Conservation (phyloP, 78 protist genomes). For the Carpediemonas membranifera region DNA sequence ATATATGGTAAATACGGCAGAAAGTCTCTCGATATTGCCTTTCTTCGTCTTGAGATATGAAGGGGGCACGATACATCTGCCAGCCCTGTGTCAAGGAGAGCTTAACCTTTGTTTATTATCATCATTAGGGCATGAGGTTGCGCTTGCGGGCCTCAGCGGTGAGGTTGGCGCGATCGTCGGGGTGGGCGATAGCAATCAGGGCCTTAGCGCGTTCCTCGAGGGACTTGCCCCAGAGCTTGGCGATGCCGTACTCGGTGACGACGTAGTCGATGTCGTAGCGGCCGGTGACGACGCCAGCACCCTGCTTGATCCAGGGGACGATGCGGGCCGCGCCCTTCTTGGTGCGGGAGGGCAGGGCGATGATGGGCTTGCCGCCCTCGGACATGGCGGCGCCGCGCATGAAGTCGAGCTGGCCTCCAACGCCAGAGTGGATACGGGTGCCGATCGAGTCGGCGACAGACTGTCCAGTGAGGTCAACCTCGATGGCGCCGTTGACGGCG, state of each 20-base stretch:
- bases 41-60: too few relatives aligned
- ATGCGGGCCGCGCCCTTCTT: neutral
- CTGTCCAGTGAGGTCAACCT: slow-evolving; percentile 51
- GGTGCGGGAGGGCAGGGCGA: slow-evolving; percentile 34
- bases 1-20: too few relatives aligned
- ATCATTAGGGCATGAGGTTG: too few relatives aligned
- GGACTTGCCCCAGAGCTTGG: slow-evolving; percentile 16
- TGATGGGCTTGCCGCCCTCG: slow-evolving; percentile 34
- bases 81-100: too few relatives aligned
- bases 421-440: slow-evolving; percentile 2
- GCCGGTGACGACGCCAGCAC: slow-evolving; percentile 24
- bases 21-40: too few relatives aligned
- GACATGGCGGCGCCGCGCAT: slow-evolving; percentile 31
- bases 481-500: slow-evolving; percentile 41
- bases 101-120: too few relatives aligned
- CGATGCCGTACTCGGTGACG: slow-evolving; percentile 40
- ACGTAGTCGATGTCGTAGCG: slow-evolving; percentile 21
- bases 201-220: slow-evolving; percentile 14
- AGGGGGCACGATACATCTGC: too few relatives aligned
- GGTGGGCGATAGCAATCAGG: slow-evolving; percentile 27
- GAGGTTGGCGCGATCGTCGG: slow-evolving; percentile 10
- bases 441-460: slow-evolving; percentile 36
- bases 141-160: too few relatives aligned
- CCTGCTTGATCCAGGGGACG: neutral
- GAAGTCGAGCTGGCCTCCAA: slow-evolving; percentile 43